These are phyloP conservation scores for Quercus dentata DNA, from an alignment of 306 rosid species.

Conservation along the genomic window DNA sequence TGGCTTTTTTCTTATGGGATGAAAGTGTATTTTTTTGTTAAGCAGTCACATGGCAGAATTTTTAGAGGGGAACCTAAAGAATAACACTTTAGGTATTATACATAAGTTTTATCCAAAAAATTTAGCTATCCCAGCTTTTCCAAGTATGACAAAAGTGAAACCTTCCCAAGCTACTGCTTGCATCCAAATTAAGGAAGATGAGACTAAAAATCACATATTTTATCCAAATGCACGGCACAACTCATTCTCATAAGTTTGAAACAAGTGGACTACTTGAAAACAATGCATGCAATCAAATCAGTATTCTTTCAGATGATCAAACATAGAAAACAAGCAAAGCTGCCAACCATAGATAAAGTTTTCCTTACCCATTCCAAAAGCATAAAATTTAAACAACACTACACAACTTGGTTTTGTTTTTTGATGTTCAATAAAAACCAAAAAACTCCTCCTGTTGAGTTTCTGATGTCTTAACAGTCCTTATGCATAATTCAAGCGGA, in stretches of 20 bases:
- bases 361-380: not conserved
- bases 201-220: not conserved
- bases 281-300: not conserved
- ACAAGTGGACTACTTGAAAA: not conserved
- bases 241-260: not conserved
- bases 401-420: not conserved
- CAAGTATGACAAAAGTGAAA: not conserved
- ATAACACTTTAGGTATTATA: rapidly evolving
- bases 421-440: not conserved
- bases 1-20: too few species aligned
- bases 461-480: not conserved
- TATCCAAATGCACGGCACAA: too few species aligned
- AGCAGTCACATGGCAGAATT: too few species aligned
- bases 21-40: too few species aligned
- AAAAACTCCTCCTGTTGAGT: not conserved
- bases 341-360: not conserved
- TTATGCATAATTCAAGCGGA: conserved; percentile 56
- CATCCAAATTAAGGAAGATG: not conserved
- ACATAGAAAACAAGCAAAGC: not conserved
- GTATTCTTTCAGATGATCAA: not conserved
- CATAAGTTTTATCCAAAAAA: not conserved
- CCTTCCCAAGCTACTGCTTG: not conserved
- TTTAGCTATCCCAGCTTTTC: not conserved
- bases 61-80: rapidly evolving
- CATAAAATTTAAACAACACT: not conserved